Evolutionary conservation across 129 eudicot genomes (phyloP).

Genomic region (Flaveria sonorensis): DNA sequence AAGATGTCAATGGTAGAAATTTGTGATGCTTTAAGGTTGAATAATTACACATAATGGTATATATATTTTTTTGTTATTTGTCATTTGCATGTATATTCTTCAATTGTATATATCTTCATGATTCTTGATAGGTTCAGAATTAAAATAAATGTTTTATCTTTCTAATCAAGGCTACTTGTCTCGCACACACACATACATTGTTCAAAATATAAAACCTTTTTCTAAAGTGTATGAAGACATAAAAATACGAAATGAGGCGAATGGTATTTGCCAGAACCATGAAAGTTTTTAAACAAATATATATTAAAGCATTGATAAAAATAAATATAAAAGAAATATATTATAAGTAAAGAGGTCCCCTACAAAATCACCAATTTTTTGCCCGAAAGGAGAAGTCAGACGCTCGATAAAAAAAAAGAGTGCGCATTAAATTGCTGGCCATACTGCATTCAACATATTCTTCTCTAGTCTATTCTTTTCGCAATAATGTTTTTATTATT

Average conservation of each 20-base stretch:
- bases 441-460: constrained; percentile 10
- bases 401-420: neutral
- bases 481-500: no score
- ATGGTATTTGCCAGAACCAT: no score
- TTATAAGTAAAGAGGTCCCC: neutral
- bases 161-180: no score
- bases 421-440: constrained; percentile 9
- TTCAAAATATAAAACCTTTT: no score
- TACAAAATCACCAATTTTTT: neutral
- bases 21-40: neutral
- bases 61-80: no score
- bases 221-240: no score
- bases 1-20: neutral
- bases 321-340: neutral
- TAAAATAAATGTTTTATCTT: no score
- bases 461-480: neutral
- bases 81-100: no score
- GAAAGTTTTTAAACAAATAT: neutral
- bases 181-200: no score
- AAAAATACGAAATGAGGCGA: no score
- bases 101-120: no score
- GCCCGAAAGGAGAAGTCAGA: neutral
- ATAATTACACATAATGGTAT: neutral
- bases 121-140: no score
- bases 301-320: neutral